A percentile compares a stretch with the other conserved stretches of the same genome.
Conservation (phyloP, 176 grass and related monocot genomes). For the Poa annua region DNA sequence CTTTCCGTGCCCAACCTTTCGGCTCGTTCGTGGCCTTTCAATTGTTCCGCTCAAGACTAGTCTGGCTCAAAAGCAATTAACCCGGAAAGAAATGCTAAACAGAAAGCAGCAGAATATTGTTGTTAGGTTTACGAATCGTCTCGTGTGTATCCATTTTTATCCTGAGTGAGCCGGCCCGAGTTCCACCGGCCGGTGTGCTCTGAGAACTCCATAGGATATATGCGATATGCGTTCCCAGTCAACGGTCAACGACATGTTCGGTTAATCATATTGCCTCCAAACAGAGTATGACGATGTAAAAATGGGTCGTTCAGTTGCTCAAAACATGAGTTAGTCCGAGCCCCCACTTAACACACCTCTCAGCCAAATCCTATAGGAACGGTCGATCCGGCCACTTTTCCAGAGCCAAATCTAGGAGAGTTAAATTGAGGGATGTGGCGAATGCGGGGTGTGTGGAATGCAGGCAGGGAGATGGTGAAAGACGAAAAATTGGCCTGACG, state of each 20-base stretch:
- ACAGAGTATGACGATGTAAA: too few relatives aligned
- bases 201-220: background rate
- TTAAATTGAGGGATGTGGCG: too few relatives aligned
- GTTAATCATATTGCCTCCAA: too few relatives aligned
- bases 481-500: too few relatives aligned
- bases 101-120: background rate
- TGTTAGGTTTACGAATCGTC: background rate
- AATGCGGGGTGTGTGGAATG: too few relatives aligned
- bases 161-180: background rate
- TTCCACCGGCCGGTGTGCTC: background rate
- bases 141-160: background rate
- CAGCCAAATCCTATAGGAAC: too few relatives aligned
- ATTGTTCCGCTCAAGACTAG: background rate
- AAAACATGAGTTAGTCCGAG: too few relatives aligned
- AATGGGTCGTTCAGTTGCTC: too few relatives aligned
- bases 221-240: background rate
- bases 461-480: too few relatives aligned
- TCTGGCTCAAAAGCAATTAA: background rate
- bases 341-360: too few relatives aligned
- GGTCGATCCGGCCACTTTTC: too few relatives aligned
- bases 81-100: background rate
- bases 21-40: background rate
- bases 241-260: background rate
- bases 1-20: background rate
- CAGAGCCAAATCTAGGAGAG: too few relatives aligned